Evolutionary conservation across 257 asterid species (phyloP).

Genomic region (Dorcoceras hygrometricum): DNA sequence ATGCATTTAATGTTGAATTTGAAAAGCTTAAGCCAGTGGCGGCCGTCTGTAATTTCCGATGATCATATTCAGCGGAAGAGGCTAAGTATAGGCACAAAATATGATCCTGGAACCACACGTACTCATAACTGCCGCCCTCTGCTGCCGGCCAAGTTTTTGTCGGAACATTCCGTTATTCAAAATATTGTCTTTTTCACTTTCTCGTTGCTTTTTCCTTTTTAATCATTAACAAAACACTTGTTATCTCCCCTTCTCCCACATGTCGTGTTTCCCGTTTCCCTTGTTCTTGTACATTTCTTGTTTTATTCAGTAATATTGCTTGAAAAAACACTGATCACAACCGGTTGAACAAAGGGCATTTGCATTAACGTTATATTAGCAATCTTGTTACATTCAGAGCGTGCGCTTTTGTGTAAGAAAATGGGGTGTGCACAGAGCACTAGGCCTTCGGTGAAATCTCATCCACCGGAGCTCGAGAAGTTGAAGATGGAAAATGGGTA

Average conservation of each 20-base stretch:
- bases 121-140: slow-evolving; percentile 25
- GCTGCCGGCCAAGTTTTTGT: slow-evolving; percentile 30
- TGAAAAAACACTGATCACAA: slow-evolving; percentile 8
- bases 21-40: slow-evolving; percentile 22
- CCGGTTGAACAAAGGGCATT: background rate
- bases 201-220: background rate
- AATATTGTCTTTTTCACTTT: slow-evolving; percentile 8
- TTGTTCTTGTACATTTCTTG: slow-evolving; percentile 36
- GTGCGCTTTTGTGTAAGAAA: slow-evolving; percentile 4
- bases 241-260: slow-evolving; percentile 27
- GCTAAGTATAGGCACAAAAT: slow-evolving; percentile 21
- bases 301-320: slow-evolving; percentile 26
- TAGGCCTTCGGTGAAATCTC: slow-evolving; percentile 39
- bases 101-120: background rate
- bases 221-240: background rate
- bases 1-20: background rate
- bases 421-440: slow-evolving; percentile 63
- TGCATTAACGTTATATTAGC: background rate
- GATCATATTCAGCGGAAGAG: slow-evolving; percentile 30
- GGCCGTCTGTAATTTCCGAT: slow-evolving; percentile 13
- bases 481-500: slow-evolving; percentile 53
- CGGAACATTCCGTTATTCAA: slow-evolving; percentile 1
- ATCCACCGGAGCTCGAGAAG: slow-evolving; percentile 41
- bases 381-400: background rate
- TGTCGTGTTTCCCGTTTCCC: slow-evolving; percentile 31